Evolutionary conservation across 1,284 basidiomycete genomes (phyloP).

Genomic region (Cronartium quercuum): DNA sequence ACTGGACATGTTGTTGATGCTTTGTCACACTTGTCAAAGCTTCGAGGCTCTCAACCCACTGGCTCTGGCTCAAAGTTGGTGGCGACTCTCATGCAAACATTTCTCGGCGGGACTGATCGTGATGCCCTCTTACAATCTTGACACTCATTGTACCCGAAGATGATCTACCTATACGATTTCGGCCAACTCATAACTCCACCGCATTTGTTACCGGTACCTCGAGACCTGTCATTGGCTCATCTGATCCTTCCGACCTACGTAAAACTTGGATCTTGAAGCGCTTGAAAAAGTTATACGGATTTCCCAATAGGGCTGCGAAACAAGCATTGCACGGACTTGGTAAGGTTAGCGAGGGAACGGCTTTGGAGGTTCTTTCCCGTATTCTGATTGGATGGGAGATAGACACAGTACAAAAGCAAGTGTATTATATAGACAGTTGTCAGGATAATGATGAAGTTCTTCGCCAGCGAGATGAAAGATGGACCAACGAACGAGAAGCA

Average conservation of each 20-base stretch:
- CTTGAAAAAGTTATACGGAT: constrained; percentile 75
- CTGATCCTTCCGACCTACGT: constrained; percentile 59
- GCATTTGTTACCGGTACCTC: constrained; percentile 56
- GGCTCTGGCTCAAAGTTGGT: constrained; percentile 42
- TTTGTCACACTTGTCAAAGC: constrained; percentile 12
- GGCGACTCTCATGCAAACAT: constrained; percentile 51
- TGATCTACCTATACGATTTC: constrained; percentile 64
- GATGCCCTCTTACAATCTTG: constrained; percentile 59
- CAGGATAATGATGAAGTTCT: constrained; percentile 47
- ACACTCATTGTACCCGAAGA: constrained; percentile 70
- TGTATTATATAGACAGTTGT: constrained; percentile 22
- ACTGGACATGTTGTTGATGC: constrained; percentile 45
- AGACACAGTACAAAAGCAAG: constrained; percentile 52
- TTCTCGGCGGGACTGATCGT: constrained; percentile 55
- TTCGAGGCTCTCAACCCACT: constrained; percentile 44
- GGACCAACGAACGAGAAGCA: constrained; percentile 66
- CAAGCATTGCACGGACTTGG: constrained; percentile 48
- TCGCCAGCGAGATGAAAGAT: constrained; percentile 54
- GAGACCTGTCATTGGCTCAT: constrained; percentile 49
- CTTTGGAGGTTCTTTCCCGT: constrained; percentile 50
- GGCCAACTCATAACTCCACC: constrained; percentile 60
- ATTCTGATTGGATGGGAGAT: constrained; percentile 51
- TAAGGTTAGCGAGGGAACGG: constrained; percentile 48
- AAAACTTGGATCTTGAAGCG: constrained; percentile 75
- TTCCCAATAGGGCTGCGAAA: constrained; percentile 66